Evolutionary conservation across 768 basidiomycete genomes (phyloP).

Genomic region (Termitomyces eurrhizus): DNA sequence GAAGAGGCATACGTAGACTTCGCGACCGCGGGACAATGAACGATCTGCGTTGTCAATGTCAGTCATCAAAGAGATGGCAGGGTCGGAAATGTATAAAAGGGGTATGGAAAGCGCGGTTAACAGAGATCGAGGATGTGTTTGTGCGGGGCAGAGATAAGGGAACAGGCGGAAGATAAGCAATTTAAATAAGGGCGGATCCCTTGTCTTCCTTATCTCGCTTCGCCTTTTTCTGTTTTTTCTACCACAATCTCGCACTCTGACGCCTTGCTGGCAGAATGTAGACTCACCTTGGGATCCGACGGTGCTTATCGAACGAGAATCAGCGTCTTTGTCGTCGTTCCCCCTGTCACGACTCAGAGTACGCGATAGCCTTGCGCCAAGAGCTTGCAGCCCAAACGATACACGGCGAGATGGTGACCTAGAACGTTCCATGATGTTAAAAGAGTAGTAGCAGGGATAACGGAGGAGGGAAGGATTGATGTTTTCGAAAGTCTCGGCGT

Average conservation of each 20-base stretch:
- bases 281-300: conserved; percentile 9
- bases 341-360: conserved; percentile 12
- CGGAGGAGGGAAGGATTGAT: background rate
- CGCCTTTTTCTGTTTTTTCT: background rate
- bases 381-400: conserved; percentile 7
- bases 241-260: background rate
- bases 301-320: conserved; percentile 5
- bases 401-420: conserved; percentile 11
- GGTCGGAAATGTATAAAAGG: conserved; percentile 1
- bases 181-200: background rate
- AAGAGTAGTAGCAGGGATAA: background rate
- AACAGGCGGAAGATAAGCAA: conserved; percentile 1
- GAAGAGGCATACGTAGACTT: conserved; percentile 44
- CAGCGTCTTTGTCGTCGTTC: conserved; percentile 6
- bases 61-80: background rate
- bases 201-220: conserved; percentile 9
- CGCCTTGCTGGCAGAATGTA: background rate
- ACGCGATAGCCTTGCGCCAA: conserved; percentile 12
- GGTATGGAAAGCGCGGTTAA: background rate
- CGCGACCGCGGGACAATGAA: conserved; percentile 57
- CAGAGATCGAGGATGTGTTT: background rate
- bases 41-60: conserved; percentile 27
- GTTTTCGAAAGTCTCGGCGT: background rate
- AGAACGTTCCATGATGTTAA: background rate
- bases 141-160: background rate